A percentile compares a stretch with the other conserved stretches of the same genome.
Conservation (phyloP, 2,329 filamentous ascomycete species). For the Xylaria multiplex region DNA sequence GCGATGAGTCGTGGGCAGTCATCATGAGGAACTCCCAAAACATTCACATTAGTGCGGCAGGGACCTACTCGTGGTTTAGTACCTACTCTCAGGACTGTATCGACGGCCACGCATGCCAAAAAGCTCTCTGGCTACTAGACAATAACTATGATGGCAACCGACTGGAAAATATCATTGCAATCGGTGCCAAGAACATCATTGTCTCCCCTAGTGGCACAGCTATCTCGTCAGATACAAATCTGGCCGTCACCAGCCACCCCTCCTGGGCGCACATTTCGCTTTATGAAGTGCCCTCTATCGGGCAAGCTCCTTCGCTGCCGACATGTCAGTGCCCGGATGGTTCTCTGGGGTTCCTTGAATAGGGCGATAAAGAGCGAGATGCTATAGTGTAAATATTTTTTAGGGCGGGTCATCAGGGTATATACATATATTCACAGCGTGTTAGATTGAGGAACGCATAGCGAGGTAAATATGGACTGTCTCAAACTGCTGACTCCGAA, state of each 20-base stretch:
- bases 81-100: constrained; percentile 30
- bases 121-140: constrained; percentile 20
- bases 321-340: too few species aligned
- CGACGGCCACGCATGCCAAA: constrained; percentile 28
- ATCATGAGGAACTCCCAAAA: constrained; percentile 66
- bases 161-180: constrained; percentile 20
- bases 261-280: constrained; percentile 25
- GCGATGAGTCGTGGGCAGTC: constrained; percentile 72
- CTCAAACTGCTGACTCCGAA: not conserved
- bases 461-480: not conserved
- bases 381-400: not conserved
- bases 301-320: not conserved
- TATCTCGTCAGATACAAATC: constrained; percentile 18
- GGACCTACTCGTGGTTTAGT: constrained; percentile 47
- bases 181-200: constrained; percentile 31
- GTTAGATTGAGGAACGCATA: not conserved
- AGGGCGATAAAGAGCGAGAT: not conserved
- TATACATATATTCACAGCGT: too few species aligned
- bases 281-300: constrained; percentile 19
- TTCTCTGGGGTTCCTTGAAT: not conserved
- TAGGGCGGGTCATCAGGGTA: not conserved
- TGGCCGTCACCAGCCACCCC: constrained; percentile 20
- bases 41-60: constrained; percentile 70
- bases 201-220: constrained; percentile 11
- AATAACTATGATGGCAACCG: constrained; percentile 18